These are phyloP conservation scores for Candida sakaeoensis DNA, from an alignment of 805 yeast species.

Conservation along the genomic window DNA sequence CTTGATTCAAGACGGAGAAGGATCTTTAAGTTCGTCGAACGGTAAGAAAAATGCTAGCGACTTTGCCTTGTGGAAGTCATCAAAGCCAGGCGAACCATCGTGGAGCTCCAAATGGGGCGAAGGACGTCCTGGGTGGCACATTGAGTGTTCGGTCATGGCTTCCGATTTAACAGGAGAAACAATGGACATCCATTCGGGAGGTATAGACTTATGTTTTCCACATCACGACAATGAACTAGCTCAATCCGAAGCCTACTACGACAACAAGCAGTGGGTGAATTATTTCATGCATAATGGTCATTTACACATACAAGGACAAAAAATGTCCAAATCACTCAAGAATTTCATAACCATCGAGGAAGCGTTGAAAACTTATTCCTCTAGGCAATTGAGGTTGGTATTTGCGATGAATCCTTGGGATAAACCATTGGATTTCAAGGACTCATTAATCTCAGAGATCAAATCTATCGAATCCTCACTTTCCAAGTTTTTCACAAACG, in stretches of 20 bases:
- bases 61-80: slow-evolving; percentile 95
- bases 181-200: slow-evolving; percentile 96
- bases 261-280: slow-evolving; percentile 92
- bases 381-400: slow-evolving; percentile 85
- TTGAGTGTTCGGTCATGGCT: slow-evolving; percentile 99
- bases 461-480: slow-evolving; percentile 69
- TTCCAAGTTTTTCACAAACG: slow-evolving; percentile 79
- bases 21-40: slow-evolving; percentile 57
- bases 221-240: slow-evolving; percentile 99
- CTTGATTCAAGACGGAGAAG: slow-evolving; percentile 92
- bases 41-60: slow-evolving; percentile 77
- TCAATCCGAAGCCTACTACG: slow-evolving; percentile 90
- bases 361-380: slow-evolving; percentile 65
- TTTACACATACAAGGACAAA: slow-evolving; percentile 96
- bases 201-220: slow-evolving; percentile 95
- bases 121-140: slow-evolving; percentile 99
- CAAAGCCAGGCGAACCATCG: slow-evolving; percentile 95
- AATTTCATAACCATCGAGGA: slow-evolving; percentile 93
- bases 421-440: slow-evolving; percentile 87
- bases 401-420: slow-evolving; percentile 94
- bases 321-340: slow-evolving; percentile 93
- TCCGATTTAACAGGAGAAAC: slow-evolving; percentile 75
- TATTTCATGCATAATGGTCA: slow-evolving; percentile 97
- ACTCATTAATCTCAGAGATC: slow-evolving; percentile 71
- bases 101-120: slow-evolving; percentile 97